Conservation (phyloP, 176 grass and related monocot genomes). For the Dactylis glomerata region DNA sequence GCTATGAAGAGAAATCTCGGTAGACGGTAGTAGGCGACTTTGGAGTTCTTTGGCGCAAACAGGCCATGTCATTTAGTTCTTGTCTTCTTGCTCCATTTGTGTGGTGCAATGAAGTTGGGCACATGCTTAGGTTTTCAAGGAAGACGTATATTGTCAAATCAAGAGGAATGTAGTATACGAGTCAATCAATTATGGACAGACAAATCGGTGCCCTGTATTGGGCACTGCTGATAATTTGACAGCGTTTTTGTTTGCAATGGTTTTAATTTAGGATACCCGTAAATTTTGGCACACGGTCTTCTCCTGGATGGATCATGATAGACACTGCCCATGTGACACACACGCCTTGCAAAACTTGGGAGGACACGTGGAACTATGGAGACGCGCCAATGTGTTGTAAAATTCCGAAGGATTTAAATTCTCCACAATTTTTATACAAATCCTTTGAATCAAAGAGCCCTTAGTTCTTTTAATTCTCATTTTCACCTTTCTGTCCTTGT, state of each 20-base stretch:
- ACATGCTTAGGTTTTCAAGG: not conserved
- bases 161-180: not conserved
- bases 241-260: not conserved
- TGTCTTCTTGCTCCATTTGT: not conserved
- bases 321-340: not conserved
- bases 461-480: too few relatives aligned
- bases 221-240: not conserved
- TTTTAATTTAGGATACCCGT: not conserved
- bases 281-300: not conserved
- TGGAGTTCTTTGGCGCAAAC: not conserved
- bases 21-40: not conserved
- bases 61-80: not conserved
- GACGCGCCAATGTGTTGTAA: too few relatives aligned
- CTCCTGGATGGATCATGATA: not conserved
- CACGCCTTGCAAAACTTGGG: not conserved
- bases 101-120: not conserved
- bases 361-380: too few relatives aligned
- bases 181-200: not conserved
- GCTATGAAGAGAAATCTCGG: not conserved
- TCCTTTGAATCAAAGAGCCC: too few relatives aligned
- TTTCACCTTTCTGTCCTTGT: too few relatives aligned
- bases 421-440: too few relatives aligned
- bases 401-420: too few relatives aligned
- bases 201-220: not conserved
- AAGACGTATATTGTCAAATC: not conserved